Base-by-base conservation (phyloP, 129 eudicot genomes). In the Deinandra increscens region DNA sequence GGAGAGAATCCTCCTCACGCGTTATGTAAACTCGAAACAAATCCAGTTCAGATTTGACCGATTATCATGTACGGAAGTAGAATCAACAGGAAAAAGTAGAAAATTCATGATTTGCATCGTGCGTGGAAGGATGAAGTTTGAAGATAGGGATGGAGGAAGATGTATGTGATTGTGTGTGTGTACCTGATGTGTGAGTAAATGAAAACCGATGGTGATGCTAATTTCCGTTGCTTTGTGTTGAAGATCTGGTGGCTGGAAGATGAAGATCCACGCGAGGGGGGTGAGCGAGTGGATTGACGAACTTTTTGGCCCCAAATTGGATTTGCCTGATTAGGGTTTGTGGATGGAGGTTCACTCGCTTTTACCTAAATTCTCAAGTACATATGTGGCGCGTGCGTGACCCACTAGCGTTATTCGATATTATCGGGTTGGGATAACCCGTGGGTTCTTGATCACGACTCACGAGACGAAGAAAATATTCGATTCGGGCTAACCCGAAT, bases 251-350 rank as follows among this genome's bases (percentile, higher is more conserved):
- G 63, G 64, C 42, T 68, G 63, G 75, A 71, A 69, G 36, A 48
- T 71, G 58, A 66, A 74, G 56, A 75, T 81, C 77, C 86, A 78
- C 84, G 90, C 82, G 86, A 84, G 78, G 80, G 84, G 80, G 73
- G 54, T 68, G 78, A 62, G 90, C 90, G 90, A 85, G 90, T 77
- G 81, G 81, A 77, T 79, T 64, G 72, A 79, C 75, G 72, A 70
- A 69, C 54, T 63, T 42, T 78, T 75, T 69, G 49, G 42, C 73
- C 70, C 73, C 37, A 67, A 55, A 68, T 80, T 55, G 23, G 56
- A 66, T 29, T 31, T 61, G 60, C 31, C 36, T 33, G 66, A 55
- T 79, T 81, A 75, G 84, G 90, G 86, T 72, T 81, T 65, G 59
- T 26, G 31, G 8, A 20, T 59, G 19, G 60, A 68, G 12, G 29